Evolutionary conservation across 164 flowering plant species (phyloP).

Genomic region (Taxillus chinensis): DNA sequence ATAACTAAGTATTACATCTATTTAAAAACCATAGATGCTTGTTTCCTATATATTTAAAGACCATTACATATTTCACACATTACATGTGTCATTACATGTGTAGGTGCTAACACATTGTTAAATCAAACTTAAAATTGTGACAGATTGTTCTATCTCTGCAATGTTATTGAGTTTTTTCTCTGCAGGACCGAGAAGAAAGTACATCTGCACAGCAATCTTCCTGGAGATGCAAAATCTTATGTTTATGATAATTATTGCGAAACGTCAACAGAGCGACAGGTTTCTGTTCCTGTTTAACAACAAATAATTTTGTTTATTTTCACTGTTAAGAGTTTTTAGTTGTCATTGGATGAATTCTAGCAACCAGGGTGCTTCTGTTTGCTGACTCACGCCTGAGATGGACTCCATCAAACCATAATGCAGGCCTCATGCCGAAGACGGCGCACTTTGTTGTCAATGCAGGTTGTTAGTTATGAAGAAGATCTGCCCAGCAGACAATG

Average conservation of each 20-base stretch:
- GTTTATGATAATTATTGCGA: slow-evolving; percentile 72
- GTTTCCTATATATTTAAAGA: too few species aligned
- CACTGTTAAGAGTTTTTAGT: neutral
- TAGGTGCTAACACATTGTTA: too few species aligned
- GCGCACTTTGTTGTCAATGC: slow-evolving; percentile 15
- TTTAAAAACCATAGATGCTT: too few species aligned
- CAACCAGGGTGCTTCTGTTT: too few species aligned
- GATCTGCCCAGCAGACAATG: slow-evolving; percentile 92
- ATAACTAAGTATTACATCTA: slow-evolving; percentile 5
- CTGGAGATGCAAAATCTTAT: slow-evolving; percentile 25
- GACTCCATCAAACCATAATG: too few species aligned
- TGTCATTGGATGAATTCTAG: neutral
- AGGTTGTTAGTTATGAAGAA: slow-evolving; percentile 94
- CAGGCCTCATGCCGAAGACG: neutral
- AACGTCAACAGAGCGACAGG: slow-evolving; percentile 98
- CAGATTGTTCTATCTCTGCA: neutral
- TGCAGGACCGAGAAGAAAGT: slow-evolving; percentile 48
- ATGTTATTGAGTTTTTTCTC: neutral
- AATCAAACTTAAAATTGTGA: too few species aligned
- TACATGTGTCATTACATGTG: too few species aligned
- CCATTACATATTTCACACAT: too few species aligned
- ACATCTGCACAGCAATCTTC: slow-evolving; percentile 15
- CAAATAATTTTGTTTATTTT: neutral
- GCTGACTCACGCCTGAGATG: neutral
- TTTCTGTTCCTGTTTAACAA: slow-evolving; percentile 10